Base-by-base conservation (phyloP, 2,329 filamentous ascomycete genomes). In the Septoria petroselini region DNA sequence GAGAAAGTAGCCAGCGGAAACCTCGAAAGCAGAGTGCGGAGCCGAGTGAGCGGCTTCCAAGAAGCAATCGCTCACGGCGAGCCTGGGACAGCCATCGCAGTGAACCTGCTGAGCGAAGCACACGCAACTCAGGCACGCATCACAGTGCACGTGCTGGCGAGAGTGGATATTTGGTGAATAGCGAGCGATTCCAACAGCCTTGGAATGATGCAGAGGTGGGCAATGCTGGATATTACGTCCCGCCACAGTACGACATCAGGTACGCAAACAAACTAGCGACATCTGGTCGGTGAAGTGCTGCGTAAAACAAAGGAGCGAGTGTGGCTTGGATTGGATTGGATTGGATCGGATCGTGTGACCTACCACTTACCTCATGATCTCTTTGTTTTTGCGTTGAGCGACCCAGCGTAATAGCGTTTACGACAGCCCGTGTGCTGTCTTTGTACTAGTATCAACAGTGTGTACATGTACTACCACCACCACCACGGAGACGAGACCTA, bases 211-310 rank as follows among this genome's bases (percentile, higher is more conserved):
- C 43, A 12, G 34, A 46, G 25, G 8, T 17, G 18, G 43, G 33
- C 21, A 14, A 17, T 14, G 43, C 43, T 27, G 43, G 43, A n/a
- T 46, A 46, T 23, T 46, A 46, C 21, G 34, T 46, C 2, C 43
- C 43, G 6, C 43, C 43, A 17, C 43, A 46, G 33, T 46, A 46
- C 34, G 43, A 46, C 11, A 27, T 17, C 11, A 46, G 37, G 25
- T 46, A 38, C 19, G 15, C 8, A 18, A 29, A 31, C 14, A 31
- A 14, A 35, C 17, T 6, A 19, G 15, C 19, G 14, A 30, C 21
- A 14, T 37, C 41, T 5, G 31, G 30, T 5, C 33, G 41, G 41
- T 45, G 5, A 27, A 5, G 5, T 27, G 23, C 23, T 27, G 9
- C 23, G 23, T 27, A 27, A 27, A 27, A 27, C 5, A 5, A 9